Base-by-base conservation (phyloP, 1,284 basidiomycete genomes). In the Leccinum proximum region DNA sequence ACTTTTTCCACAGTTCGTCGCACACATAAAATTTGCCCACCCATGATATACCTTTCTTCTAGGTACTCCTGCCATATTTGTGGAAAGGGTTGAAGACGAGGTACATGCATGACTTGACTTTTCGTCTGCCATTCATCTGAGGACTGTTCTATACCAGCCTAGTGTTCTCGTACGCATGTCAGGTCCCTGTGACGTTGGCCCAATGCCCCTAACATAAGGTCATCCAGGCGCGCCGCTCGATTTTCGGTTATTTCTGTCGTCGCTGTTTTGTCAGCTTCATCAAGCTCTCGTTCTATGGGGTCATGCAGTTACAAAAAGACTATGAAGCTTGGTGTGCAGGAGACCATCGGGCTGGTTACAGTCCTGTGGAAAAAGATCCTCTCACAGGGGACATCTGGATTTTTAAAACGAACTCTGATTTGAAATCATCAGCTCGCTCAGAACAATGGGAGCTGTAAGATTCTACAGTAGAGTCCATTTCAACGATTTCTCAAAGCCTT, bases 201-300 rank as follows among this genome's bases (percentile, higher is more conserved):
- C 54, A n/a, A 9, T 40, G 9, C 30, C 38, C 35, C 37, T 61
- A 14, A 68, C 33, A 54, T 40, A 33, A 22, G 37, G 42, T 53
- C 60, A 35, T 48, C 38, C 40, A 78, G 76, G 78, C 79, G 63
- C 84, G 86, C 42, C 86, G 90, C n/a, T 93, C 92, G 1, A 76
- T 91, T 38, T 91, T 93, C 74, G 92, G 91, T 3, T 90, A 86
- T 70, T 93, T 93, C 69, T 86, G 83, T 69, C 87, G 91, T 60
- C 82, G 92, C 57, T 91, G 88, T 71, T 87, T 82, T 66, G 80
- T 91, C 60, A 87, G 83, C 70, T 93, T 88, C 74, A 72, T 83
- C 68, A 93, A 93, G 71, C 79, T 93, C 5, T 91, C 91, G 0
- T 91, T 88, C 68, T 80, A 82, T 62, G 91, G 87, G 5, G 79